A percentile compares a stretch with the other conserved stretches of the same genome.
Conservation (phyloP, 306 rosid species). For the Cucurbita ficifolia region DNA sequence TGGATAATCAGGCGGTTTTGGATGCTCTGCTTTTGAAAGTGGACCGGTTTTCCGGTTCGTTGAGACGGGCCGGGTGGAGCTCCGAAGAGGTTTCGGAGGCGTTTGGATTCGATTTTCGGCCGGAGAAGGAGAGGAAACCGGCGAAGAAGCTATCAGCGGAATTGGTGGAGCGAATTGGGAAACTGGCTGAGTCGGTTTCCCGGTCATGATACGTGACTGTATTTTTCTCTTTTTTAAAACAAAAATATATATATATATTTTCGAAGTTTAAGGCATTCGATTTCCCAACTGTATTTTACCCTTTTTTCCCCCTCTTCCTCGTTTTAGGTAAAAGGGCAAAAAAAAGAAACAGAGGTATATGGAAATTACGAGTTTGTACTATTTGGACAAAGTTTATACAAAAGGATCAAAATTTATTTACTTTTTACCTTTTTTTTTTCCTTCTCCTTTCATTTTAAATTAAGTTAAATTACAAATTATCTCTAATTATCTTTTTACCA, state of each 20-base stretch:
- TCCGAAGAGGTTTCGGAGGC: constrained; percentile 90
- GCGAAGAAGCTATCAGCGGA: constrained; percentile 70
- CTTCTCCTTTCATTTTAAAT: too few relatives aligned
- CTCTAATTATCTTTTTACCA: too few relatives aligned
- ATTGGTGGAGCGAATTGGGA: constrained; percentile 54
- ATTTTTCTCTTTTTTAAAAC: background rate
- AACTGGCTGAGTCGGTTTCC: constrained; percentile 90
- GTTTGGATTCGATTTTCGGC: constrained; percentile 79
- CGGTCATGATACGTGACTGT: constrained; percentile 24
- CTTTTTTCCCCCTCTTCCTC: background rate
- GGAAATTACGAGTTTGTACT: constrained; percentile 9
- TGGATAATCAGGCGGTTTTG: constrained; percentile 74
- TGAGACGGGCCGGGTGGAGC: constrained; percentile 96
- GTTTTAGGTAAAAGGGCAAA: background rate
- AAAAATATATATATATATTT: background rate
- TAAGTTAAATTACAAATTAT: too few relatives aligned
- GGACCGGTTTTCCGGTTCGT: constrained; percentile 60
- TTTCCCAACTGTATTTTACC: background rate
- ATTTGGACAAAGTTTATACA: background rate
- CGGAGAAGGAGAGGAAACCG: constrained; percentile 70
- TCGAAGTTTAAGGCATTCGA: background rate
- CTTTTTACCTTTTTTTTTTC: background rate
- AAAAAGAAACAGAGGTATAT: background rate
- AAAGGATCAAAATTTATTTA: background rate
- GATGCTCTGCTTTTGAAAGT: constrained; percentile 80